Evolutionary conservation across 2,329 filamentous ascomycete genomes (phyloP), one percentile per base, ranked within the genome.

Genomic region (Trichocomaceae sp.): DNA sequence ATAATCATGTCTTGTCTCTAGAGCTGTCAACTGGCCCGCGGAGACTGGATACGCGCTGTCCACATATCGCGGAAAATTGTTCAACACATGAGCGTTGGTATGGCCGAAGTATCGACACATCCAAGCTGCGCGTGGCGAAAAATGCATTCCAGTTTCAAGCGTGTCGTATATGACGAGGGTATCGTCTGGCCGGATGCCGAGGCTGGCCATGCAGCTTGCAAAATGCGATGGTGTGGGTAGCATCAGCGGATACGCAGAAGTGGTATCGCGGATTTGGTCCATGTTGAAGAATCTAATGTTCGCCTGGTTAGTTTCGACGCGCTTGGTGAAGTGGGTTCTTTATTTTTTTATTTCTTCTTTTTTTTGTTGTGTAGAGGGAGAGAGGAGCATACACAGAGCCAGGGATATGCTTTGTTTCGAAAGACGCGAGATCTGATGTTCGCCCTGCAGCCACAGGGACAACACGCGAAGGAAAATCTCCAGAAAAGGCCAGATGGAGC

Each of bases 101-200:
- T 68, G 66, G 0, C 66, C 64, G 22, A 67, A 69, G 26, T 63
- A 50, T 3, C 57, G 59, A 42, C 56, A 69, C 5, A 55, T 63
- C 62, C 64, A 69, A 8, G 65, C 66, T 1, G 65, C 63, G 2
- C 66, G 62, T 17, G 66, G 66, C 0, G 66, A 62, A 6, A 57
- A 63, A 47, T 69, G 67, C 6, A 66, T 58, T 4, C 64, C 66
- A 2, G 63, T 56, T 7, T 67, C 65, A 1, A 61, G 52, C 2
- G 64, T 50, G 39, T 69, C 66, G 49, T 68, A 69, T 13, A 68
- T 47, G 33, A 69, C 64, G 1, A 69, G 52, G n/a, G 60, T 58
- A 42, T 63, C 65, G 10, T 62, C 57, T 8, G 58, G 58, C 10
- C 5, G 56, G 47, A 66, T 57, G 13, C 60, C 63, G 5, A 67